Evolutionary conservation across 2,329 filamentous ascomycete genomes (phyloP).

Genomic region (Penicillium hesseltinei): DNA sequence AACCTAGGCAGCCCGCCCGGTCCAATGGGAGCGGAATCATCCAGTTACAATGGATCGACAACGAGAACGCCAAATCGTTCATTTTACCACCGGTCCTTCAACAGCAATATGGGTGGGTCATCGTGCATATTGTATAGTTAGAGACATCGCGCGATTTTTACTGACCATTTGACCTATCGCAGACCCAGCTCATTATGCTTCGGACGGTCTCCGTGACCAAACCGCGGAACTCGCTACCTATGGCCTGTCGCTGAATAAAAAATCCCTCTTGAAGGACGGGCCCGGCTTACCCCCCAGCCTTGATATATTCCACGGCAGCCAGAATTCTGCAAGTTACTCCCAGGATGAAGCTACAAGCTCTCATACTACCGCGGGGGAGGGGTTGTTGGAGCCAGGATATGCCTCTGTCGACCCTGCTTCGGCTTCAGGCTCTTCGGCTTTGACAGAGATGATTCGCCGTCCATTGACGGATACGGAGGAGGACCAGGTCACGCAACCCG

Average conservation of each 20-base stretch:
- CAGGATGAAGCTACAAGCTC: constrained; percentile 20
- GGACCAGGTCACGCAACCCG: constrained; percentile 16
- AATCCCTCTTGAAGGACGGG: constrained; percentile 25
- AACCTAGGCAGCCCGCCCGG: constrained; percentile 30
- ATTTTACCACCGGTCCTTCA: constrained; percentile 47
- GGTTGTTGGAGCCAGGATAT: constrained; percentile 16
- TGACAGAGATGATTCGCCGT: constrained; percentile 52
- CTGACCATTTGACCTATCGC: constrained; percentile 45
- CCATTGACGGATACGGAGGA: constrained; percentile 33
- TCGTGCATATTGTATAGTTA: background rate
- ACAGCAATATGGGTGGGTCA: constrained; percentile 39
- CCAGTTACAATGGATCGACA: constrained; percentile 33
- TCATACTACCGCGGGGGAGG: constrained; percentile 10
- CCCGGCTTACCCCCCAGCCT: constrained; percentile 30
- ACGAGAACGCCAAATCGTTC: constrained; percentile 45
- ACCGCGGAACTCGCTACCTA: constrained; percentile 84
- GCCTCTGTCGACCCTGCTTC: constrained; percentile 23
- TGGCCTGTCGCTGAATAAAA: constrained; percentile 58
- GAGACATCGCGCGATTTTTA: constrained; percentile 6
- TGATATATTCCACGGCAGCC: constrained; percentile 30
- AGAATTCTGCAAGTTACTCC: constrained; percentile 3
- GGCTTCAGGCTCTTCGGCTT: constrained; percentile 45
- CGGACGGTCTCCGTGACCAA: constrained; percentile 75
- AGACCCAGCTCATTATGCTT: constrained; percentile 71
- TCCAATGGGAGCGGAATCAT: constrained; percentile 27